Evolutionary conservation across 2,329 filamentous ascomycete species (phyloP).

Genomic region (Pestalotiopsis sp.): DNA sequence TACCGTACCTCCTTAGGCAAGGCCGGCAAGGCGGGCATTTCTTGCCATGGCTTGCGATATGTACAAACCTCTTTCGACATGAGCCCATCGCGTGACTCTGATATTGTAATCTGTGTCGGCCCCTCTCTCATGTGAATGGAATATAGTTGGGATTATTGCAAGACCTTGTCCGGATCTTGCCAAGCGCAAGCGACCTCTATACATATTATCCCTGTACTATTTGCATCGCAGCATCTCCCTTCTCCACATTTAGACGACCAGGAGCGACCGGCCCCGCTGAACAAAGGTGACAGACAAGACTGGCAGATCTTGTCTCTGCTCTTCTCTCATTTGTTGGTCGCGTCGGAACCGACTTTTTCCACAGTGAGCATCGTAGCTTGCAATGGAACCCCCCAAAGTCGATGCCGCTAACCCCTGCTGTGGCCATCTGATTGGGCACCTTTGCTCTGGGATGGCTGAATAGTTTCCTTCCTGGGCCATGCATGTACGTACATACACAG

Average conservation of each 20-base stretch:
- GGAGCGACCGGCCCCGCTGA: conserved; percentile 1
- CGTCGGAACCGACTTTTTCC: not conserved
- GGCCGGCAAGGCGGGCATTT: not conserved
- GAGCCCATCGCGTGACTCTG: not conserved
- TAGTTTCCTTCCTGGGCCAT: conserved; percentile 2
- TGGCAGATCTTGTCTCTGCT: not conserved
- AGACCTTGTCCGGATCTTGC: not conserved
- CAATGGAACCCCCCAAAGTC: not conserved
- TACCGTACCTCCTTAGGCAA: not conserved
- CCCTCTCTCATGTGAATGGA: not conserved
- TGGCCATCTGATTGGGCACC: conserved; percentile 10
- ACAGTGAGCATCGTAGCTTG: not conserved
- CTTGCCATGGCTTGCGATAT: not conserved
- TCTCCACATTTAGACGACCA: conserved; percentile 4
- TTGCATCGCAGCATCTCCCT: not conserved
- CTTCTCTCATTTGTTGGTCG: not conserved
- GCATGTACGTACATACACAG: not conserved
- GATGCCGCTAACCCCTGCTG: not conserved
- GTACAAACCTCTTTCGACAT: not conserved
- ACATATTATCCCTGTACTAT: not conserved
- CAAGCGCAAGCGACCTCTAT: not conserved
- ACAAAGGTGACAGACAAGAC: conserved; percentile 3
- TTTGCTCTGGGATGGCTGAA: conserved; percentile 9
- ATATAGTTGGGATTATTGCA: not conserved
- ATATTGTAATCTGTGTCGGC: not conserved